Evolutionary conservation across 306 rosid species (phyloP).

Genomic region (Inga laurina): DNA sequence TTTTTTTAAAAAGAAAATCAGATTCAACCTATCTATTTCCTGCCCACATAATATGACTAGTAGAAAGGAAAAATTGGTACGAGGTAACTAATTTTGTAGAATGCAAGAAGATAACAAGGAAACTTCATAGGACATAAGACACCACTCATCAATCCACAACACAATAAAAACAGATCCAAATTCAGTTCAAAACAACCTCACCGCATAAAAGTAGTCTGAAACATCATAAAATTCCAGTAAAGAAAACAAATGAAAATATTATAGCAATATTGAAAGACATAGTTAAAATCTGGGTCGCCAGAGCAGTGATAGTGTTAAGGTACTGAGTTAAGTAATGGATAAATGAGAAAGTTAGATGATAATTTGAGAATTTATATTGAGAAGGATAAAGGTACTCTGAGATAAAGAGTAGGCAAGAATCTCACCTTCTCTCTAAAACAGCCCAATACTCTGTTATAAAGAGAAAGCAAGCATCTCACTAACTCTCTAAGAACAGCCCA

Average conservation of each 20-base stretch:
- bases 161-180: not conserved
- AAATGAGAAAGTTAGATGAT: no score
- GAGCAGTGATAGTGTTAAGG: slow-evolving; percentile 16
- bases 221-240: not conserved
- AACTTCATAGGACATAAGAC: not conserved
- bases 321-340: no score
- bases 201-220: slow-evolving; percentile 2
- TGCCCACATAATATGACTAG: not conserved
- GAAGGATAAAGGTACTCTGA: no score
- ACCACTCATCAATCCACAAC: slow-evolving; percentile 18
- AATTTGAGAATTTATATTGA: no score
- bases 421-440: no score
- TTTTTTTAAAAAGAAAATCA: not conserved
- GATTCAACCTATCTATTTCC: slow-evolving; percentile 13
- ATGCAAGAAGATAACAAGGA: not conserved
- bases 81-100: not conserved
- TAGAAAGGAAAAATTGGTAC: not conserved
- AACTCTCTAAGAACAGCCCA: no score
- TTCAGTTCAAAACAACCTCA: not conserved
- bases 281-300: slow-evolving; percentile 4
- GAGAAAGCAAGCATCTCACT: no score
- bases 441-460: no score
- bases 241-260: not conserved
- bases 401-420: no score
- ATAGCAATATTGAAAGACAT: not conserved